Evolutionary conservation across 371 early-diverging fungal species (phyloP).

Genomic region (Mortierella sp.): DNA sequence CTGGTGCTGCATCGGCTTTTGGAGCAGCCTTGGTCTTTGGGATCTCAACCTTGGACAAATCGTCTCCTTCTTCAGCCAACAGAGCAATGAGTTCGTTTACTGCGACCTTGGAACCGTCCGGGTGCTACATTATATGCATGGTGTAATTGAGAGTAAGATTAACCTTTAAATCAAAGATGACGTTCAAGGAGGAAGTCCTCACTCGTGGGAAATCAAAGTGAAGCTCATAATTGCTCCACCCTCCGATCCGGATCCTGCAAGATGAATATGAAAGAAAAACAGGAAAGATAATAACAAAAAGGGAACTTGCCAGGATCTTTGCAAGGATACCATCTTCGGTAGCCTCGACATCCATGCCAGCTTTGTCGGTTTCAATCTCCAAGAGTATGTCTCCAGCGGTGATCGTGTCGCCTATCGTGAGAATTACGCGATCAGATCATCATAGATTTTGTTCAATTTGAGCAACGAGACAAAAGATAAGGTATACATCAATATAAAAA

Average conservation of each 20-base stretch:
- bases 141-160: neutral
- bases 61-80: conserved; percentile 92
- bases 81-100: conserved; percentile 85
- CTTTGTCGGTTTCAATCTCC: conserved; percentile 98
- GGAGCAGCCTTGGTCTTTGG: conserved; percentile 60
- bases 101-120: conserved; percentile 71
- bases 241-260: neutral
- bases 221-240: neutral
- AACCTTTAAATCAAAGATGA: neutral
- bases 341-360: conserved; percentile 97
- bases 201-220: conserved; percentile 24
- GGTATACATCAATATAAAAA: neutral
- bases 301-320: conserved; percentile 80
- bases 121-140: conserved; percentile 59
- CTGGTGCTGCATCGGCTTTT: conserved; percentile 56
- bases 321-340: conserved; percentile 95
- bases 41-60: conserved; percentile 80
- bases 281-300: neutral
- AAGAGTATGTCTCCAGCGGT: conserved; percentile 89
- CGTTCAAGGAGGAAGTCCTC: neutral
- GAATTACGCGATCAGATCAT: conserved; percentile 19
- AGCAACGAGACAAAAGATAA: neutral
- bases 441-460: neutral
- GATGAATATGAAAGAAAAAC: neutral
- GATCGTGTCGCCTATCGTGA: conserved; percentile 80